Evolutionary conservation across 208 protist genomes (phyloP).

Genomic region (Entamoeba invadens): DNA sequence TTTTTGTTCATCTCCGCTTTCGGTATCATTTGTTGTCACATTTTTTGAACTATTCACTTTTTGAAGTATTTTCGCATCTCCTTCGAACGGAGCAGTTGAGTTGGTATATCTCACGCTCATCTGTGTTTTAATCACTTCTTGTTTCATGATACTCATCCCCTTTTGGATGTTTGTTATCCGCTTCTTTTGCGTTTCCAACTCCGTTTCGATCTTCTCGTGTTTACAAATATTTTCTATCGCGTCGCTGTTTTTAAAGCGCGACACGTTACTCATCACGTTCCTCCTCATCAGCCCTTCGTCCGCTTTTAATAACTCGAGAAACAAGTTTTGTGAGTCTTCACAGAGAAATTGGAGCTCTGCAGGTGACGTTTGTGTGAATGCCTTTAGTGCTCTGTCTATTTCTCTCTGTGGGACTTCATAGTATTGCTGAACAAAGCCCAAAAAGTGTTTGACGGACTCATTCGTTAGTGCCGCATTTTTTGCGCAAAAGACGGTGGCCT

Average conservation of each 20-base stretch:
- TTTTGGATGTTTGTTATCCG: not conserved
- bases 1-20: not conserved
- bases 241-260: not conserved
- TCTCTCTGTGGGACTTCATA: too few relatives aligned
- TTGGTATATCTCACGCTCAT: not conserved
- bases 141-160: not conserved
- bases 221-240: not conserved
- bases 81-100: not conserved
- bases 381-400: too few relatives aligned
- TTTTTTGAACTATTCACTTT: too few relatives aligned
- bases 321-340: not conserved
- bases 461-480: not conserved
- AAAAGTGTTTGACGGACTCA: not conserved
- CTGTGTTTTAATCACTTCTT: not conserved
- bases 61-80: too few relatives aligned
- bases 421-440: not conserved
- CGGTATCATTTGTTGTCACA: not conserved
- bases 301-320: too few relatives aligned
- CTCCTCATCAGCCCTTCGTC: too few relatives aligned
- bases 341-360: not conserved
- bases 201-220: not conserved
- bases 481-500: not conserved
- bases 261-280: not conserved
- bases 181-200: not conserved
- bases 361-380: too few relatives aligned